These are phyloP conservation scores for Phytophthora hybrid DNA, from an alignment of 352 stramenopile genomes.

Conservation along the genomic window DNA sequence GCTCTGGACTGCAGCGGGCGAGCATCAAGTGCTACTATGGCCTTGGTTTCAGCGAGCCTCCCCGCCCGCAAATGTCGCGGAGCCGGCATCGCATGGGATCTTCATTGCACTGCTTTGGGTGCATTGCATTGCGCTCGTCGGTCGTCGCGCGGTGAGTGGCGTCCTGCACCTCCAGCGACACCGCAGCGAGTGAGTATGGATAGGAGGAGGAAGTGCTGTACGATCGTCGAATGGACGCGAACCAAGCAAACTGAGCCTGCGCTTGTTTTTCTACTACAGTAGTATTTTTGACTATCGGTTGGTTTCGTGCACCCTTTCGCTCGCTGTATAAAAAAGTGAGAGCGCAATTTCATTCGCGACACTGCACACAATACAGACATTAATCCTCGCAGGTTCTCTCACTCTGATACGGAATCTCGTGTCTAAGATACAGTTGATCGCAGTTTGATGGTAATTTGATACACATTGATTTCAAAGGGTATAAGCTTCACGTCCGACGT, in stretches of 20 bases:
- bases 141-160: not conserved
- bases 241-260: constrained; percentile 19
- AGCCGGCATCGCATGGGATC: constrained; percentile 15
- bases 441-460: too few relatives aligned
- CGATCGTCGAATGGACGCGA: constrained; percentile 9
- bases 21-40: constrained; percentile 18
- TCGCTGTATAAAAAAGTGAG: too few relatives aligned
- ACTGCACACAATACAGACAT: too few relatives aligned
- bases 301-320: constrained; percentile 35
- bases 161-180: not conserved
- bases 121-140: constrained; percentile 11
- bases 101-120: constrained; percentile 4
- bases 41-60: constrained; percentile 14
- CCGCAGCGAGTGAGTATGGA: not conserved
- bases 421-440: too few relatives aligned
- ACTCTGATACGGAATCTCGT: not conserved
- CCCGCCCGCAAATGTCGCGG: constrained; percentile 26
- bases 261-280: constrained; percentile 23
- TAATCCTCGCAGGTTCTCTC: constrained; percentile 15
- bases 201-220: not conserved
- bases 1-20: not conserved
- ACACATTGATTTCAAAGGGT: not conserved
- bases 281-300: constrained; percentile 19
- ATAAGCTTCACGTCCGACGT: constrained; percentile 8
- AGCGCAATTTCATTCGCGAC: too few relatives aligned